phyloP scores from a whole-genome alignment of 78 protist species.

The Dictyostelium capitatum region DNA sequence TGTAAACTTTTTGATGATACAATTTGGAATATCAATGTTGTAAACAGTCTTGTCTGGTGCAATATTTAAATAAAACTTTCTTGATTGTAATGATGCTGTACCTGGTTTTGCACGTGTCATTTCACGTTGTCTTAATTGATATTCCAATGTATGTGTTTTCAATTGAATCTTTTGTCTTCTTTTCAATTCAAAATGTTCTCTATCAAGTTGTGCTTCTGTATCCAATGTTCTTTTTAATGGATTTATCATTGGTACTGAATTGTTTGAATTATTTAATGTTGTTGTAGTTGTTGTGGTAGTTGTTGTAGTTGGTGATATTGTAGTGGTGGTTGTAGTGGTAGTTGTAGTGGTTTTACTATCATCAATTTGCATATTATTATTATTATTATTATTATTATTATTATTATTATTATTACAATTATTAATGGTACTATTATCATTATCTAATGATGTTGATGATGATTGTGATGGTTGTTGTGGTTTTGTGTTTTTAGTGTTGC shows the following conservation, averaged over 20 bases:
- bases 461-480: not conserved
- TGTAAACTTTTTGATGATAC: constrained; percentile 75
- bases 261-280: not conserved
- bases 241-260: not conserved
- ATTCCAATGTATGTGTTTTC: not conserved
- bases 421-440: not conserved
- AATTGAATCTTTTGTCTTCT: constrained; percentile 39
- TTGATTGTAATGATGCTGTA: constrained; percentile 37
- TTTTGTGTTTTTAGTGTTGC: not conserved
- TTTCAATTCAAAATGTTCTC: constrained; percentile 17
- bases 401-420: not conserved
- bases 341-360: not conserved
- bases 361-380: not conserved
- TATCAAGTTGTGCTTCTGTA: constrained; percentile 21
- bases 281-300: not conserved
- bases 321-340: not conserved
- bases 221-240: constrained; percentile 37
- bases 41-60: constrained; percentile 73
- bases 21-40: constrained; percentile 63
- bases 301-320: not conserved
- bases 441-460: not conserved
- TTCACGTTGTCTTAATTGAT: constrained; percentile 52
- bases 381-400: not conserved
- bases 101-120: constrained; percentile 43
- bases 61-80: constrained; percentile 68